Percentiles rank a stretch among this genome's conserved stretches.
phyloP scores from a whole-genome alignment of 495 filamentous ascomycete species.

The Aspergillus heteromorphus region DNA sequence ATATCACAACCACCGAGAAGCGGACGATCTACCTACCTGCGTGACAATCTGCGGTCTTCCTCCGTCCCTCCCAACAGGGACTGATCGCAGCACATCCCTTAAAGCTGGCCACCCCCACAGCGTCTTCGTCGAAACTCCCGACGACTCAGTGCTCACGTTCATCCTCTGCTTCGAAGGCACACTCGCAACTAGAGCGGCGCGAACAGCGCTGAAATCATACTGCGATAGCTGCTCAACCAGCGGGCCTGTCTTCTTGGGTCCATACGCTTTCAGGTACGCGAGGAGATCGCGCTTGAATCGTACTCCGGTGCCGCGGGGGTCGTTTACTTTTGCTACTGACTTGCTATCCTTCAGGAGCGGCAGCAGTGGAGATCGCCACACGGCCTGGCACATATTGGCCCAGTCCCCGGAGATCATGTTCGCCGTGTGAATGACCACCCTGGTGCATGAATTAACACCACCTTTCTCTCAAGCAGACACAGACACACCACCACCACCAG shows the following conservation, averaged over 20 bases:
- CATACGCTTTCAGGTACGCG: conserved; percentile 67
- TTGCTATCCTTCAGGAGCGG: too few species aligned
- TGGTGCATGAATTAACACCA: conserved; percentile 12
- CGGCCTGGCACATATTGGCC: conserved; percentile 80
- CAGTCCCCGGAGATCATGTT: conserved; percentile 87
- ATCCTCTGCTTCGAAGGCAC: conserved; percentile 62
- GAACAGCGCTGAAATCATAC: conserved; percentile 66
- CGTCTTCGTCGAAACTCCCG: conserved; percentile 43
- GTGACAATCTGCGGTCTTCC: conserved; percentile 54
- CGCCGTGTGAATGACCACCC: conserved; percentile 78
- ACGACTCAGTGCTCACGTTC: conserved; percentile 20
- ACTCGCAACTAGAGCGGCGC: conserved; percentile 71
- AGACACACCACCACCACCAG: background rate
- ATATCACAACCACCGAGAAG: background rate
- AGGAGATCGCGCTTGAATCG: conserved; percentile 79
- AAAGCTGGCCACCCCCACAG: conserved; percentile 73
- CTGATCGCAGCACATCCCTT: conserved; percentile 49
- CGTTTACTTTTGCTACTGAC: too few species aligned
- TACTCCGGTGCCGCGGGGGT: too few species aligned
- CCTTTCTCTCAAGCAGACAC: background rate
- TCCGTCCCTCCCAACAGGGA: conserved; percentile 27
- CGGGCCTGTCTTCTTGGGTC: conserved; percentile 43
- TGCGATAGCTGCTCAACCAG: conserved; percentile 51
- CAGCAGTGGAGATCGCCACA: conserved; percentile 74
- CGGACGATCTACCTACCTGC: conserved; percentile 49